Percentiles rank a stretch among this genome's conserved stretches.
Conservation (phyloP, 2,329 filamentous ascomycete species). For the Coniochaeta pulveracea region DNA sequence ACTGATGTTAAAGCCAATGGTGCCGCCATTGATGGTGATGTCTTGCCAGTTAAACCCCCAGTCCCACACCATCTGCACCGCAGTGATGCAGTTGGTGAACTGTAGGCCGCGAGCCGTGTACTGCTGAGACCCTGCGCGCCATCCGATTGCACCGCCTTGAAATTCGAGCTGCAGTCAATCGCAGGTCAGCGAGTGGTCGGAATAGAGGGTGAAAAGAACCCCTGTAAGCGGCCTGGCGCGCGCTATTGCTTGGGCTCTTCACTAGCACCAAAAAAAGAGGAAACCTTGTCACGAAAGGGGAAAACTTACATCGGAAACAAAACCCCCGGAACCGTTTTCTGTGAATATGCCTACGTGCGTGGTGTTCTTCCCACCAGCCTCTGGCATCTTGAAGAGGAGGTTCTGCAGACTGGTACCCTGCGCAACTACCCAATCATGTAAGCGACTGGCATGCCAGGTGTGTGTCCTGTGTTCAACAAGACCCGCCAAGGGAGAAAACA, state of each 20-base stretch:
- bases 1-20: slow-evolving; percentile 14
- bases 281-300: neutral
- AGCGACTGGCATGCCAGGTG: too few relatives aligned
- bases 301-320: neutral
- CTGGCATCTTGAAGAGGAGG: slow-evolving; percentile 2
- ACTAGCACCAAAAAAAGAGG: too few relatives aligned
- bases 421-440: slow-evolving; percentile 2
- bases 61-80: slow-evolving; percentile 45
- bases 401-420: slow-evolving; percentile 3
- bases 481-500: neutral
- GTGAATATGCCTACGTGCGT: slow-evolving; percentile 5
- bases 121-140: slow-evolving; percentile 3
- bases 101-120: slow-evolving; percentile 45
- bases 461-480: too few relatives aligned
- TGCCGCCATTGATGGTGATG: slow-evolving; percentile 12
- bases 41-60: slow-evolving; percentile 34
- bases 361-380: neutral
- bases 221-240: too few relatives aligned
- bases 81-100: slow-evolving; percentile 37
- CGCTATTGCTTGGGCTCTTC: too few relatives aligned
- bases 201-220: too few relatives aligned
- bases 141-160: slow-evolving; percentile 4
- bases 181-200: too few relatives aligned
- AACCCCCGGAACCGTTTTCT: slow-evolving; percentile 6
- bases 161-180: too few relatives aligned